These are phyloP conservation scores for Excoecaria cochinchinensis DNA, from an alignment of 345 rosid species.

Conservation along the genomic window DNA sequence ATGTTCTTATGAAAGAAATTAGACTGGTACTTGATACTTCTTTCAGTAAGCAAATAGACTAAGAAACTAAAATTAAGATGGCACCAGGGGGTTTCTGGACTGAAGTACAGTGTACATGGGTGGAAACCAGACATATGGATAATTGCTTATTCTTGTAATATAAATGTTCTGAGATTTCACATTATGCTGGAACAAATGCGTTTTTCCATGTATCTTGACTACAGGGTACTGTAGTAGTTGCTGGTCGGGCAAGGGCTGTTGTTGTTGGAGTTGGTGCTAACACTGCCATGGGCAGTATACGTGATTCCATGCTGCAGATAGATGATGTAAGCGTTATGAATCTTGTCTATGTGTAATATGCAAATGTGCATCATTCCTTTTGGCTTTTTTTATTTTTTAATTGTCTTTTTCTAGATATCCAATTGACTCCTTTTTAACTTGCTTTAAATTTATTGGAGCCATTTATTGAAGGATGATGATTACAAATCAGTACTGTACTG, in stretches of 20 bases:
- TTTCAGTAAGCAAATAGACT: background rate
- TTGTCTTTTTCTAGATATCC: conserved; percentile 1
- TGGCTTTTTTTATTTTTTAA: background rate
- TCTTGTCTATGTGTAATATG: background rate
- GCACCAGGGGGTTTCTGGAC: background rate
- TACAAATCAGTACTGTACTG: background rate
- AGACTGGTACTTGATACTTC: background rate
- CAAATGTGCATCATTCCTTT: background rate
- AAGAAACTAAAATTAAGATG: background rate
- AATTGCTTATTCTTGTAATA: background rate
- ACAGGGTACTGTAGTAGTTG: conserved; percentile 95
- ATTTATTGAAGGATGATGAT: background rate
- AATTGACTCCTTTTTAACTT: background rate
- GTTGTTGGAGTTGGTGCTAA: conserved; percentile 93
- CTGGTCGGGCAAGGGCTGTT: conserved; percentile 94
- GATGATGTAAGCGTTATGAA: conserved; percentile 63
- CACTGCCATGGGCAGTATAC: conserved; percentile 99
- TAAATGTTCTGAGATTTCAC: background rate
- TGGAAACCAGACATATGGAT: background rate
- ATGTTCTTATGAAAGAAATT: background rate
- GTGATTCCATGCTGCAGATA: conserved; percentile 89
- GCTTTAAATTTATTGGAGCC: background rate
- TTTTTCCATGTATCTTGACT: conserved; percentile 27
- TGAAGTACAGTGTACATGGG: background rate
- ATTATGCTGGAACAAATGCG: background rate